Conservation (phyloP, 805 yeast genomes). For the Ogataea polymorpha region DNA sequence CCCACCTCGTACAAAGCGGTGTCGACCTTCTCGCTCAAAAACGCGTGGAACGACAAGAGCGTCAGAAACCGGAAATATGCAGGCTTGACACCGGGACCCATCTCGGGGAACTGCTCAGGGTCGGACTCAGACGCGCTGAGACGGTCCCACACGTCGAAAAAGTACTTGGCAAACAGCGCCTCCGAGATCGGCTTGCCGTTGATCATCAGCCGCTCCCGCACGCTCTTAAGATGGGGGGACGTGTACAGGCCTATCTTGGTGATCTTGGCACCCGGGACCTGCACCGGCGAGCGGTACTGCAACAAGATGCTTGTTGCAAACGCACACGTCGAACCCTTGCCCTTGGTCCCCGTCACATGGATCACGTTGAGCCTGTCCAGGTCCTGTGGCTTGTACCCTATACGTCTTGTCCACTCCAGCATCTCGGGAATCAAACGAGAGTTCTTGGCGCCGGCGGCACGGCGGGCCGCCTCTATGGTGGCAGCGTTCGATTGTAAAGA, state of each 20-base stretch:
- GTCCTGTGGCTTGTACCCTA: constrained; percentile 64
- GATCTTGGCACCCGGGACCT: constrained; percentile 27
- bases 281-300: constrained; percentile 45
- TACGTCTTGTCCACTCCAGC: constrained; percentile 71
- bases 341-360: constrained; percentile 97
- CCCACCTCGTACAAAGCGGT: constrained; percentile 97
- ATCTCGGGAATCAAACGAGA: constrained; percentile 79
- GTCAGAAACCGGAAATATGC: constrained; percentile 92
- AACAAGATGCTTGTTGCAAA: constrained; percentile 77
- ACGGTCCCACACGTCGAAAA: constrained; percentile 91
- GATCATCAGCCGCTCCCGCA: constrained; percentile 85
- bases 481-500: constrained; percentile 89
- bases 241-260: constrained; percentile 87
- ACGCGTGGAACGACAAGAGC: constrained; percentile 84
- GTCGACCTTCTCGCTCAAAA: constrained; percentile 83
- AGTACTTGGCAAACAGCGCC: constrained; percentile 77
- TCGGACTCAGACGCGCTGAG: constrained; percentile 55
- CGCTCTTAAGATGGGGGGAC: constrained; percentile 92
- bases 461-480: constrained; percentile 76
- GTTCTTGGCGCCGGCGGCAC: constrained; percentile 60
- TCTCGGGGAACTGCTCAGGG: constrained; percentile 60
- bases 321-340: constrained; percentile 98
- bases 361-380: constrained; percentile 73
- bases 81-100: constrained; percentile 74
- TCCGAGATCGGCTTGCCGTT: constrained; percentile 84